Evolutionary conservation across 805 yeast species (phyloP), one percentile per base, ranked within the genome.

Genomic region (Teunomyces aglyptinius): DNA sequence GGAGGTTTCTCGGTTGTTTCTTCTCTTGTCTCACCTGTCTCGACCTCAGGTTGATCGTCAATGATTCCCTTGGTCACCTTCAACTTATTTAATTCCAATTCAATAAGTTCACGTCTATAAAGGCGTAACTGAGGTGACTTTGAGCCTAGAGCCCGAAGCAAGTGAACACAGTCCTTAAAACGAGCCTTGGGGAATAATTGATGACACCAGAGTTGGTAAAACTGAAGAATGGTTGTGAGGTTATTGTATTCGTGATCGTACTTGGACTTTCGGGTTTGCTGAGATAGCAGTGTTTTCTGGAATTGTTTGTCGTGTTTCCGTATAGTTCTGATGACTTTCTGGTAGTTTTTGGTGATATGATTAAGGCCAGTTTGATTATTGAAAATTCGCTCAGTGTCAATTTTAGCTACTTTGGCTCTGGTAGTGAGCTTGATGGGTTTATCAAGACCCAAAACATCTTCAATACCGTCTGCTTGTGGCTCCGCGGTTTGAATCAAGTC

Each of bases 181-280:
- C 80, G 83, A 12, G 94, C 89, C 67, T 85, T 86, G 4, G 97
- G 96, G 58, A 77, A 89, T 27, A 61, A 53, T 7, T 74, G 69
- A 46, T 72, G 76, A 53, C 76, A 72, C 77, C 77, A 72, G 20
- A 72, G 57, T 50, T 72, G 76, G 55, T 72, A 72, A 54, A 70
- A 72, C 54, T 71, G 73, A 28, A 72, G 52, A 1, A 70, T 61
- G 1, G 68, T 57, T 2, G 66, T 54, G 40, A 72, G 52, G 46
- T 72, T 72, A 13, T 63, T 59, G 35, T 53, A 61, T 48, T 70
- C 75, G 20, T 64, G 61, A n/a, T 65, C 67, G 13, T 51, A 53
- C 33, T 55, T 51, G 3, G 59, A 49, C 13, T 57, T 35, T 41
- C 48, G 39, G 26, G 55, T 41, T 13, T 47, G 22, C 8, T 45